Evolutionary conservation across 495 filamentous ascomycete species (phyloP), one percentile per base, ranked within the genome.

Genomic region (Aspergillus sclerotiicarbonarius): DNA sequence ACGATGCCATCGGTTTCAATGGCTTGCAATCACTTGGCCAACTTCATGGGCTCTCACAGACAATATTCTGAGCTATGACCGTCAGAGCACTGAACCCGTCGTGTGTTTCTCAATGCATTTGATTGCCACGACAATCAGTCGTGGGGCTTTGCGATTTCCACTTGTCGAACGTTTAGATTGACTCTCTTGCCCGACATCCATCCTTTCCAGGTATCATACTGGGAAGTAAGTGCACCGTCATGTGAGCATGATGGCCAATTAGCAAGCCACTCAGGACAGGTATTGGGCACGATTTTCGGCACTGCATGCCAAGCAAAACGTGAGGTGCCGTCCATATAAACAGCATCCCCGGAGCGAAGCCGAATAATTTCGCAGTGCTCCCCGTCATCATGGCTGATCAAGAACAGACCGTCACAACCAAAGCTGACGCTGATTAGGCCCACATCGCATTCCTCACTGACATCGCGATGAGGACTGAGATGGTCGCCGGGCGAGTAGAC

Each of bases 231-330:
- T 8, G 56, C 50, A 12, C 49, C 53, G 18, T 62, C 56, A 4
- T 69, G 71, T 35, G 72, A 72, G 13, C 43, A 21, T 1, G 78
- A 85, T 18, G 92, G 94, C 92, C 92, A 97, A 46, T 87, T 73
- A 56, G 78, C 76, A 52, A 98, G 67, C 74, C 82, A 89, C 2
- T 69, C 72, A 0, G 92, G 93, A 74, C 91, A 96, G 0, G 88
- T 96, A 16, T 75, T 81, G 21, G 83, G 80, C 20, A 96, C 48
- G 25, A 96, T 85, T 63, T 88, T 90, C 5, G 93, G 92, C 12
- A 97, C 92, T 4, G 89, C 91, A 76, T 97, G 92, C 94, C 92
- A 97, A 12, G 92, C 94, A 71, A 89, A 92, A 49, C 92, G 75
- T 8, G 88, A 84, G 52, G 83, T 79, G 35, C 88, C 83, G 49